phyloP scores from a whole-genome alignment of 2,329 filamentous ascomycete genomes.

The Alternaria incomplexa region DNA sequence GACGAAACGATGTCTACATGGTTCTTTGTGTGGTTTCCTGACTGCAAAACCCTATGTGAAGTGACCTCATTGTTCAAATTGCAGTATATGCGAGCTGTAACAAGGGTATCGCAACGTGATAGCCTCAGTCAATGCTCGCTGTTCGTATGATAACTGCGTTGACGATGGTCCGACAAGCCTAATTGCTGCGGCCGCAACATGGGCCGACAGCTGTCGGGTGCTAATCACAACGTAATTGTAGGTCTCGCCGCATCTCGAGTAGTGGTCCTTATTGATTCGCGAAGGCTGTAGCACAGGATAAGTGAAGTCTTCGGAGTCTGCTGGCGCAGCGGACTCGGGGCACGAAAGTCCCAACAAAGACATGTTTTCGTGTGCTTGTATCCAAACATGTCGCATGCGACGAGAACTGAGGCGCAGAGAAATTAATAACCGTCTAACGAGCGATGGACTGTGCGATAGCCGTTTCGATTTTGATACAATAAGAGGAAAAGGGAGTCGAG shows the following conservation, averaged over 20 bases:
- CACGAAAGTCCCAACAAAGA: too few species aligned
- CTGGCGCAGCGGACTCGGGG: not conserved
- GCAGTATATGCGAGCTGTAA: not conserved
- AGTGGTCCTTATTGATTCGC: not conserved
- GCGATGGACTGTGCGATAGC: not conserved
- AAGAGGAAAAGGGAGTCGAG: not conserved
- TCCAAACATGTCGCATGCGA: not conserved
- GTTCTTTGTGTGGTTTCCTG: not conserved
- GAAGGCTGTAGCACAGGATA: fast-evolving
- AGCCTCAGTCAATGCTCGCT: not conserved
- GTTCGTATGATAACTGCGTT: not conserved
- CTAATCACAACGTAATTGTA: not conserved
- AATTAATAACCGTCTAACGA: fast-evolving
- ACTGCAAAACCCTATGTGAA: not conserved
- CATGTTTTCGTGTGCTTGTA: not conserved
- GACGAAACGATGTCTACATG: not conserved
- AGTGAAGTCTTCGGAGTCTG: not conserved
- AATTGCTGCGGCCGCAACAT: not conserved
- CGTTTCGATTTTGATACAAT: not conserved
- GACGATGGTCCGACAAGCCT: not conserved
- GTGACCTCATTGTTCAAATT: not conserved
- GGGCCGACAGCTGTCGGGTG: not conserved
- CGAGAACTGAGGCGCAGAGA: not conserved
- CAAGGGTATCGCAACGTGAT: not conserved
- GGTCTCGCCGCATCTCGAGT: not conserved